Percentiles rank a stretch among this genome's conserved stretches.
Evolutionary conservation across 2,329 filamentous ascomycete genomes (phyloP).

Genomic region (Calonectria ilicicola): DNA sequence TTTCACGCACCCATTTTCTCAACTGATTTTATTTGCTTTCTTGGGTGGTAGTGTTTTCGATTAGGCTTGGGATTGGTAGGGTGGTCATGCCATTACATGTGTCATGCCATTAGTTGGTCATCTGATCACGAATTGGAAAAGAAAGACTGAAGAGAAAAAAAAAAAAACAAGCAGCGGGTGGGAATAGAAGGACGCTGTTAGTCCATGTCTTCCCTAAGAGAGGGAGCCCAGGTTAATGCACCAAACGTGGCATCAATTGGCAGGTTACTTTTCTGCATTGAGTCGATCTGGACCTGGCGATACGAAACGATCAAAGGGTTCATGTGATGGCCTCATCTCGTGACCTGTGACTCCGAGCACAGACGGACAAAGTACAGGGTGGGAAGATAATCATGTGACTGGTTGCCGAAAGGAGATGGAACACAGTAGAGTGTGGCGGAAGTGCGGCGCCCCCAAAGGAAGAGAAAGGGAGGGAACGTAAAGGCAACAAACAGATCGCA

Average conservation of each 20-base stretch:
- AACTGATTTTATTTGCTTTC: conserved; percentile 22
- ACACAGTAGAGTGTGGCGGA: conserved; percentile 42
- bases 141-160: background rate
- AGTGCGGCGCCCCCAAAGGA: conserved; percentile 11
- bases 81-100: conserved; percentile 37
- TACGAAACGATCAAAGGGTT: conserved; percentile 13
- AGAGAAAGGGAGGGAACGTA: conserved; percentile 13
- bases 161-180: background rate
- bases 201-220: background rate
- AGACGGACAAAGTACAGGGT: background rate
- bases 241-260: conserved; percentile 12
- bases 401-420: conserved; percentile 15
- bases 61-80: conserved; percentile 5
- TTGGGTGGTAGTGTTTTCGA: background rate
- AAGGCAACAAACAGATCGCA: background rate
- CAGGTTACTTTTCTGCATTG: conserved; percentile 21
- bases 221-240: conserved; percentile 11
- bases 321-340: conserved; percentile 20
- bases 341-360: conserved; percentile 14
- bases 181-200: background rate
- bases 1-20: conserved; percentile 19
- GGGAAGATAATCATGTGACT: conserved; percentile 42
- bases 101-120: conserved; percentile 35
- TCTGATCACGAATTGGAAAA: conserved; percentile 6
- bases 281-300: background rate